Conservation (phyloP, 495 filamentous ascomycete species). For the Trichoderma erinaceum region DNA sequence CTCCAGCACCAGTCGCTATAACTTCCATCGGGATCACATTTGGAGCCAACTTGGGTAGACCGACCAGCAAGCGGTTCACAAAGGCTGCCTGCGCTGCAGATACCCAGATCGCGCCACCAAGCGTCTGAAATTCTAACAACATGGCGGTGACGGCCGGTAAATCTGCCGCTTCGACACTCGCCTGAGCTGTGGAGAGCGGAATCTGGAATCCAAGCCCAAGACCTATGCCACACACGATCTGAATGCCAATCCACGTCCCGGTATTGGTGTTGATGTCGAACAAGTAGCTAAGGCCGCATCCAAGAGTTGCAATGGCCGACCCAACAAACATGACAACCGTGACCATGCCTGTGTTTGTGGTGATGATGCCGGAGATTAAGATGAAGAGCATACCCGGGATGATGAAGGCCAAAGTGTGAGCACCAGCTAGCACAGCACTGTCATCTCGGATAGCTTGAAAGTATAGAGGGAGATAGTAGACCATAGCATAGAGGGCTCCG, state of each 20-base stretch:
- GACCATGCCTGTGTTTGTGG: constrained; percentile 28
- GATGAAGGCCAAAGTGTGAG: constrained; percentile 48
- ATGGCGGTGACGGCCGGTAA: constrained; percentile 49
- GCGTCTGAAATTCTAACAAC: constrained; percentile 45
- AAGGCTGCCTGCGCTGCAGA: constrained; percentile 46
- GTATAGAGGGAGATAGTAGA: constrained; percentile 59
- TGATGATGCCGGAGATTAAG: constrained; percentile 28
- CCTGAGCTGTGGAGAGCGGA: constrained; percentile 34
- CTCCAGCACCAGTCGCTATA: constrained; percentile 45
- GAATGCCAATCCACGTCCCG: constrained; percentile 56
- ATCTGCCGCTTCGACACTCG: constrained; percentile 37
- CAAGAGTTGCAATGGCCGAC: constrained; percentile 23
- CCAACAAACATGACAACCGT: constrained; percentile 31
- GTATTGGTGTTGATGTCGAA: constrained; percentile 33
- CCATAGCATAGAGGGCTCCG: constrained; percentile 33
- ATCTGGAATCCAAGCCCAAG: constrained; percentile 55
- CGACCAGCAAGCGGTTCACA: constrained; percentile 35
- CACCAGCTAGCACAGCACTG: constrained; percentile 43
- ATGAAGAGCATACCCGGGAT: constrained; percentile 28
- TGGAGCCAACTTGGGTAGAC: constrained; percentile 34
- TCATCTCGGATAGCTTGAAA: constrained; percentile 49
- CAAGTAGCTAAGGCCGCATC: constrained; percentile 39
- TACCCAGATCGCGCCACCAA: constrained; percentile 47
- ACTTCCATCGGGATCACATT: constrained; percentile 36
- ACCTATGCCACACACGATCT: constrained; percentile 55